Base-by-base conservation (phyloP, 768 basidiomycete species). In the Suillus clintonianus region DNA sequence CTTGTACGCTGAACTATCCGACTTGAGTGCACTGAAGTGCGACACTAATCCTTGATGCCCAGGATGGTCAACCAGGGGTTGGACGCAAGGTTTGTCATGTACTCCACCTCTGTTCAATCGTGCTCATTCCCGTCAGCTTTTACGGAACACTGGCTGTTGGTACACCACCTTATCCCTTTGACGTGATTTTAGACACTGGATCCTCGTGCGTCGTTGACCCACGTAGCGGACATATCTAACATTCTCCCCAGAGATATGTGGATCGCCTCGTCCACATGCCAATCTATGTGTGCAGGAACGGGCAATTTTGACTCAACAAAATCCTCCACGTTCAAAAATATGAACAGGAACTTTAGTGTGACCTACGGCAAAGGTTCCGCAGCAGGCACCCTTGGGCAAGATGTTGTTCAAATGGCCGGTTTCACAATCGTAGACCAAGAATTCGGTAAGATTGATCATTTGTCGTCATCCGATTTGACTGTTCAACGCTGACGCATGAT, bases 381-480 rank as follows among this genome's bases (percentile, higher is more conserved):
- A 1, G 65, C 62, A 19, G 86, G 86, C 4, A 69, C 71, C 1
- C 69, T 91, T 2, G 83, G 76, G 0, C 59, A 76, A 61, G 94
- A 95, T 54, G 85, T 82, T n/a, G 90, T 94, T n/a, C 71, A 75
- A 51, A 85, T 95, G 85, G 89, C 85, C 14, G 83, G 83, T 7
- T 92, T 92, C 69, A 80, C 80, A 1, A 73, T 93, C 24, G 51
- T 66, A 5, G 67, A 74, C 4, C 92, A 93, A 71, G 77, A 71
- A 42, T 86, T 93, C 71, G 76, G 87, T 87, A 27, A 57, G 27
- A 11, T 39, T 11, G 19, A 41, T 6, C 10, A 41, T 13, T 62
- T 42, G 82, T 77, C 45, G 3, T 60, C 24, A 41, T 55, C 6
- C n/a, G 17, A 32, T 9, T 27, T 15, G 11, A 62, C 45, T 53